Percentiles rank a stretch among this genome's conserved stretches.
phyloP scores from a whole-genome alignment of 2,329 filamentous ascomycete species.

The Fusarium floridanum region DNA sequence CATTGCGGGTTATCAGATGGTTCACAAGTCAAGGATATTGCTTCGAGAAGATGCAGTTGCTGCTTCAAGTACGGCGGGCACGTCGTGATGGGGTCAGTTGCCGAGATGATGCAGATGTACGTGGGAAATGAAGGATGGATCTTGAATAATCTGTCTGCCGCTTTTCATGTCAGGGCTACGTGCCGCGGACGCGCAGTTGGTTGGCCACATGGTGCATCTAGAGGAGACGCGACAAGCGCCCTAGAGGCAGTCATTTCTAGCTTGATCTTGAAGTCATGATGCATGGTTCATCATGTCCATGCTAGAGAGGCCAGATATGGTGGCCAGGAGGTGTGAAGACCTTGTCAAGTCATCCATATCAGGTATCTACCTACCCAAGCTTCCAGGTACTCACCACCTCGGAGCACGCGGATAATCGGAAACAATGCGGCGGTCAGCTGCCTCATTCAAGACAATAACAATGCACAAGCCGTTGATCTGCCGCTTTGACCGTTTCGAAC shows the following conservation, averaged over 20 bases:
- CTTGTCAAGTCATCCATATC: background rate
- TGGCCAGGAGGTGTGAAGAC: background rate
- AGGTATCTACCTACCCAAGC: background rate
- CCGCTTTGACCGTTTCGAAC: slow-evolving; percentile 7
- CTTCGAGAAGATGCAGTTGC: background rate
- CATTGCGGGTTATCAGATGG: background rate
- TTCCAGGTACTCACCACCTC: background rate
- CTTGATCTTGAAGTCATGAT: background rate
- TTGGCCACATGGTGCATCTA: background rate
- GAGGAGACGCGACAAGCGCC: slow-evolving; percentile 4
- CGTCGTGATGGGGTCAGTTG: background rate
- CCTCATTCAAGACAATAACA: background rate
- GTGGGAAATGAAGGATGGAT: background rate
- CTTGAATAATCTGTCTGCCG: background rate
- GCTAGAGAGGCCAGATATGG: background rate
- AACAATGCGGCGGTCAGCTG: background rate
- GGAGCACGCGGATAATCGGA: background rate
- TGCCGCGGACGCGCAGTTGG: background rate
- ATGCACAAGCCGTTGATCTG: background rate
- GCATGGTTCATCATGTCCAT: background rate
- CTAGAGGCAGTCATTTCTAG: background rate
- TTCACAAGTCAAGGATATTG: background rate
- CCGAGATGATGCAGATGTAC: background rate
- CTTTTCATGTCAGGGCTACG: background rate
- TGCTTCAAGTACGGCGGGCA: background rate